Evolutionary conservation across 352 stramenopile species (phyloP), one percentile per base, ranked within the genome.

Genomic region (Globisporangium nodosum): DNA sequence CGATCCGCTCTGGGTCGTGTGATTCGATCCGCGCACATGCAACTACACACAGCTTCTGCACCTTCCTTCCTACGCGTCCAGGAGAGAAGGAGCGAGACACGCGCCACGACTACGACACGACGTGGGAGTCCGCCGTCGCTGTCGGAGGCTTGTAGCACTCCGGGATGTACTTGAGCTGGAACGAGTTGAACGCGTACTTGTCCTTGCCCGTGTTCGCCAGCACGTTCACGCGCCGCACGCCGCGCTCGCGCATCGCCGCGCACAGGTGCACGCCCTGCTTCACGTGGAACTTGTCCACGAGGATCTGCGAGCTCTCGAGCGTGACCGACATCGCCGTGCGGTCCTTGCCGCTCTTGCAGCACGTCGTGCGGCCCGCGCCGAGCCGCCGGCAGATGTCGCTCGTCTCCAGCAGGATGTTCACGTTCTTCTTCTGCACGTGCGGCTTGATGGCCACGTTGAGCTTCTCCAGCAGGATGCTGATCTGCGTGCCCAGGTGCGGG

Each of bases 271-370:
- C 81, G 8, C 85, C 85, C 58, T 95, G 81, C 59, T 88, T 90
- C 4, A 95, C 85, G 43, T 90, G 78, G 39, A 95, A 94, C 56
- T 97, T 74, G 64, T 93, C 85, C 21, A 95, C 81, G 15, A 92
- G 71, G 69, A 99, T 60, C 39, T 96, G 90, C 48, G 94, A 95
- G 49, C 96, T 88, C 71, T 98, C 97, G 37, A 98, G 88, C 16
- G 95, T 98, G 21, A 98, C 89, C 16, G 97, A 96, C 96, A 99
- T 99, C 24, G 92, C 94, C 35, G 96, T 99, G 56, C 96, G 90
- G 70, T 99, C 96, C 65, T 99, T 99, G 2, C 96, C 96, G 61
- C 83, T 97, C 71, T 99, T 99, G 76, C 96, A 99, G 76, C 97
- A 99, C 3, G 97, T 97, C 31, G 92, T 89, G 21, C 90, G 86